Conservation (phyloP, 345 rosid species). For the Hibiscus mutabilis region DNA sequence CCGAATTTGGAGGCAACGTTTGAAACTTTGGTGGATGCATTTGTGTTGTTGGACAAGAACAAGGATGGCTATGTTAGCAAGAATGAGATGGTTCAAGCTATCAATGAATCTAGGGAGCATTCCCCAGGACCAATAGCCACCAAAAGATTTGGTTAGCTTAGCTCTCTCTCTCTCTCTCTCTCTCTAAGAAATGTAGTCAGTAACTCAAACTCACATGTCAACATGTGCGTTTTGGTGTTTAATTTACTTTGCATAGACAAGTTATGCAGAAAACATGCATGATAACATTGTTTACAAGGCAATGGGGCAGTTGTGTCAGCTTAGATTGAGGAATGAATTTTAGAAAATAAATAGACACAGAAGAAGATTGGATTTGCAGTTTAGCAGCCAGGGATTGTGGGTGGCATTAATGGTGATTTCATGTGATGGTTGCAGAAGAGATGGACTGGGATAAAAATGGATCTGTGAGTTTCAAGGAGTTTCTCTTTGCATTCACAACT, state of each 20-base stretch:
- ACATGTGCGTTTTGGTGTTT: not conserved
- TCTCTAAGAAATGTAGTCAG: not conserved
- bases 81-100: constrained; percentile 79
- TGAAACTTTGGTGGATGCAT: constrained; percentile 75
- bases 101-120: constrained; percentile 85
- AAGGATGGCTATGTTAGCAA: constrained; percentile 86
- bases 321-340: not conserved
- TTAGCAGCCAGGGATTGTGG: not conserved
- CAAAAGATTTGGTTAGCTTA: constrained; percentile 83
- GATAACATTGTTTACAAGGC: not conserved
- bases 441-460: constrained; percentile 99
- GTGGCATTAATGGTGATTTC: not conserved
- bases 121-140: constrained; percentile 78
- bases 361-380: not conserved
- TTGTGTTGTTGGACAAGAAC: constrained; percentile 83
- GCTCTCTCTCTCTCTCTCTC: constrained; percentile 17
- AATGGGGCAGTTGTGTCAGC: not conserved
- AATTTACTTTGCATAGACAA: not conserved
- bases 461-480: constrained; percentile 88
- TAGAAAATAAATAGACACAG: not conserved
- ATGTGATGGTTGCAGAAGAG: constrained; percentile 55
- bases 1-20: constrained; percentile 78
- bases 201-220: not conserved
- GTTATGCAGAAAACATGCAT: not conserved
- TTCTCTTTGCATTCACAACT: constrained; percentile 79